phyloP scores from a whole-genome alignment of 1,139 yeast genomes.

The Geotrichum candidum region DNA sequence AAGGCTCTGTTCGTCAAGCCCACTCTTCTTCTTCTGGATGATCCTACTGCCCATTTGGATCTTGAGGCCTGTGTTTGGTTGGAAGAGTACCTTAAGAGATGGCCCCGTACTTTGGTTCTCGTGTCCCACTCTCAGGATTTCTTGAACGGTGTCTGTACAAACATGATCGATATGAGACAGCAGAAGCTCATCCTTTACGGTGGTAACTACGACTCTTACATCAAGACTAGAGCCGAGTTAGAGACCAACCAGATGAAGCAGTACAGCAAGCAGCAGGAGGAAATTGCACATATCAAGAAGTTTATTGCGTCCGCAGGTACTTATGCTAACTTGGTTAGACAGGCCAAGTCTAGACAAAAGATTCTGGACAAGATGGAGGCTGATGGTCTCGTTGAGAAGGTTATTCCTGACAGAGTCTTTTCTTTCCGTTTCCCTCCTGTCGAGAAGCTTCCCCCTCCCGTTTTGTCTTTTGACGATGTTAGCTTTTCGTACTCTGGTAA shows the following conservation, averaged over 20 bases:
- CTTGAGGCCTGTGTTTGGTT: slow-evolving; percentile 99
- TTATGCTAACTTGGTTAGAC: slow-evolving; percentile 96
- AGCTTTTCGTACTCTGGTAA: slow-evolving; percentile 89
- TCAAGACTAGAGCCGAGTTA: slow-evolving; percentile 87
- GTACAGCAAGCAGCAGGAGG: slow-evolving; percentile 95
- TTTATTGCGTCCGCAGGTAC: slow-evolving; percentile 99
- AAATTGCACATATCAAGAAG: slow-evolving; percentile 95
- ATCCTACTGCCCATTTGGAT: slow-evolving; percentile 99
- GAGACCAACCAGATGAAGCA: slow-evolving; percentile 98
- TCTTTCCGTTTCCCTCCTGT: slow-evolving; percentile 92
- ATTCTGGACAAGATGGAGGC: slow-evolving; percentile 99
- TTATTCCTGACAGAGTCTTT: slow-evolving; percentile 86
- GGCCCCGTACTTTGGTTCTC: slow-evolving; percentile 85
- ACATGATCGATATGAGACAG: slow-evolving; percentile 95
- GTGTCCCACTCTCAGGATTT: slow-evolving; percentile 99
- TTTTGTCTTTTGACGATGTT: slow-evolving; percentile 90
- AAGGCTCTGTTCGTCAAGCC: slow-evolving; percentile 74
- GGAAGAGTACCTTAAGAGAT: slow-evolving; percentile 93
- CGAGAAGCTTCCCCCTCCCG: slow-evolving; percentile 98
- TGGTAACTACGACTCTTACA: slow-evolving; percentile 97
- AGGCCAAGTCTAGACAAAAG: slow-evolving; percentile 98
- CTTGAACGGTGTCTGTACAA: slow-evolving; percentile 96
- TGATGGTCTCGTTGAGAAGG: slow-evolving; percentile 93
- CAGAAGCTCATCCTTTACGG: slow-evolving; percentile 71
- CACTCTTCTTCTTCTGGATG: slow-evolving; percentile 64